phyloP scores from a whole-genome alignment of 1,284 basidiomycete genomes.

The Hypsizygus ulmarius region DNA sequence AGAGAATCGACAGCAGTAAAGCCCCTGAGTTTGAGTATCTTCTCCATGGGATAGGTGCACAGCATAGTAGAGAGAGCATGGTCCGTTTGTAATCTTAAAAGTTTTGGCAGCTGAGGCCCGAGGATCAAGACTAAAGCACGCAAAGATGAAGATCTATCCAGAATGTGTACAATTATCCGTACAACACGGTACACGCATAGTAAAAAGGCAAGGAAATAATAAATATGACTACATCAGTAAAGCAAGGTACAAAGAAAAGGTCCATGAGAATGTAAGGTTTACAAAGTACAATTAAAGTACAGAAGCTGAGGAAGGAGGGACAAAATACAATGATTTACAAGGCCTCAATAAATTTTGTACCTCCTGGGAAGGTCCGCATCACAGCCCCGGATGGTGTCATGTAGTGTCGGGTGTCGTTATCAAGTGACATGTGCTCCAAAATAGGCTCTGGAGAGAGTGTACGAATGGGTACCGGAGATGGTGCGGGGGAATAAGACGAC shows the following conservation, averaged over 20 bases:
- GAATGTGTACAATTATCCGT: too few relatives aligned
- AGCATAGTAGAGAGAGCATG: too few relatives aligned
- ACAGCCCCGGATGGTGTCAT: slow-evolving; percentile 33
- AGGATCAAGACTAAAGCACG: too few relatives aligned
- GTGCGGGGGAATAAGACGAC: slow-evolving; percentile 23
- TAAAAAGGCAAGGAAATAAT: neutral
- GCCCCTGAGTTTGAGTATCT: too few relatives aligned
- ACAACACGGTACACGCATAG: neutral
- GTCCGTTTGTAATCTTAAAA: too few relatives aligned
- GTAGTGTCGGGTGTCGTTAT: slow-evolving; percentile 28
- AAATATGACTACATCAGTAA: neutral
- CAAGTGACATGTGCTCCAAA: slow-evolving; percentile 11
- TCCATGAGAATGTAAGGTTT: neutral
- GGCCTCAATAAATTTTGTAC: slow-evolving; percentile 42
- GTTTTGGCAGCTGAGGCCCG: too few relatives aligned
- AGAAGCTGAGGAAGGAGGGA: neutral
- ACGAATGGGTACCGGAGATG: slow-evolving; percentile 17
- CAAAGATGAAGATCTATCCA: too few relatives aligned
- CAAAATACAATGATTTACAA: slow-evolving; percentile 23
- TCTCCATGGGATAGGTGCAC: too few relatives aligned
- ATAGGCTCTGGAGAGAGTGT: slow-evolving; percentile 16
- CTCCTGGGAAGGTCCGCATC: slow-evolving; percentile 39
- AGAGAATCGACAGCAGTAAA: too few relatives aligned
- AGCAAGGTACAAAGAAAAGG: neutral
- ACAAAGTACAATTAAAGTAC: slow-evolving; percentile 1